These are phyloP conservation scores for Hypsizygus marmoreus DNA, from an alignment of 768 basidiomycete species.

Conservation along the genomic window DNA sequence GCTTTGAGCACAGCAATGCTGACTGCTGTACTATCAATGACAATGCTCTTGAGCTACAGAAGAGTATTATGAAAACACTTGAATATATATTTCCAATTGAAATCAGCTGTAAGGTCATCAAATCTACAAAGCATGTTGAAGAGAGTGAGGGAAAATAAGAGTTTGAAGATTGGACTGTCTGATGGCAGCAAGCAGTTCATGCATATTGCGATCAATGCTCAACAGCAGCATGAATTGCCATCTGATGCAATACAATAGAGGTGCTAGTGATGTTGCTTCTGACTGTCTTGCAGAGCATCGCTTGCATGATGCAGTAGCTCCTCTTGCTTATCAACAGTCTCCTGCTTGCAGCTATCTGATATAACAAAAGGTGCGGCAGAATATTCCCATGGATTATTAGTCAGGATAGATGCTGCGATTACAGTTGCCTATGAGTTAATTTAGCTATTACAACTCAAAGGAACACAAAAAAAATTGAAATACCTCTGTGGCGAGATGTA, in stretches of 20 bases:
- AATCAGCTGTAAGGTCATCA: conserved; percentile 29
- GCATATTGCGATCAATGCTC: conserved; percentile 24
- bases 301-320: conserved; percentile 19
- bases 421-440: conserved; percentile 12
- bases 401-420: conserved; percentile 7
- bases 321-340: conserved; percentile 16
- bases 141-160: conserved; percentile 17
- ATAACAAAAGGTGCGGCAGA: conserved; percentile 9
- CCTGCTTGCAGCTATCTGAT: conserved; percentile 13
- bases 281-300: conserved; percentile 4
- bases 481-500: too few species aligned
- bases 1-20: conserved; percentile 14
- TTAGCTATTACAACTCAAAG: neutral
- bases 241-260: conserved; percentile 27
- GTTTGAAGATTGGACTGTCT: conserved; percentile 20
- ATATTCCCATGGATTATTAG: conserved; percentile 11
- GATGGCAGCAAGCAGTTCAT: conserved; percentile 17
- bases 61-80: conserved; percentile 27
- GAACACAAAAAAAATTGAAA: too few species aligned
- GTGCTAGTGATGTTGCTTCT: too few species aligned
- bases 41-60: conserved; percentile 23
- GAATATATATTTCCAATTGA: conserved; percentile 31
- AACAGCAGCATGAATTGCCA: conserved; percentile 28
- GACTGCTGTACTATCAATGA: conserved; percentile 20
- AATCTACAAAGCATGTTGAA: conserved; percentile 20